Conservation (phyloP, 805 yeast genomes). For the Millerozyma acaciae region DNA sequence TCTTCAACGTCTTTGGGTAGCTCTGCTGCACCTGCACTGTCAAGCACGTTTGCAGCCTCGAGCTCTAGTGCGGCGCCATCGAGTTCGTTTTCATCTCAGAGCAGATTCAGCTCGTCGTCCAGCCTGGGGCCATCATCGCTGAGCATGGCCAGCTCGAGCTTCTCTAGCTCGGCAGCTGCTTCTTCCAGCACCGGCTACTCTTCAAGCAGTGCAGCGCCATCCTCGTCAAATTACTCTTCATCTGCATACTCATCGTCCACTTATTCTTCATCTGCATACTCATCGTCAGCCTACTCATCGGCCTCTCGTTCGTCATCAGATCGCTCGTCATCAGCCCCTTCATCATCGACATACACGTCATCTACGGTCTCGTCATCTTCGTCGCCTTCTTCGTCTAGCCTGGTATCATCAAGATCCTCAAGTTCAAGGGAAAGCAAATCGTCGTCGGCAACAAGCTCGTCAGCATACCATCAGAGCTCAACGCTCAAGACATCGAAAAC, state of each 20-base stretch:
- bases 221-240: conserved; percentile 2
- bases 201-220: conserved; percentile 1
- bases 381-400: conserved; percentile 4
- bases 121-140: neutral
- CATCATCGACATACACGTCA: conserved; percentile 7
- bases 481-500: conserved; percentile 3
- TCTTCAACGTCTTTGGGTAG: neutral
- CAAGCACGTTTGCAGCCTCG: neutral
- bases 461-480: neutral
- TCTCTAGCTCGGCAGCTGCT: neutral
- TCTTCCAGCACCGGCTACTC: conserved; percentile 1
- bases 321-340: conserved; percentile 4
- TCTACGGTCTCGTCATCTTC: conserved; percentile 4
- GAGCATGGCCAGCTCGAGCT: neutral
- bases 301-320: conserved; percentile 4
- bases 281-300: conserved; percentile 1
- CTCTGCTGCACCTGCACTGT: conserved; percentile 2
- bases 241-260: neutral
- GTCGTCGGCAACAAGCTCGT: conserved; percentile 5
- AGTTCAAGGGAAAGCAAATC: conserved; percentile 4
- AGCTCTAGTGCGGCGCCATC: conserved; percentile 2
- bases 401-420: neutral
- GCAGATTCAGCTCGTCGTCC: neutral
- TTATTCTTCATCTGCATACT: neutral
- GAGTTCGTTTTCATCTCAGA: neutral